Evolutionary conservation across 1,284 basidiomycete species (phyloP), one percentile per base, ranked within the genome.

Genomic region (Leccinum griseonigrum): DNA sequence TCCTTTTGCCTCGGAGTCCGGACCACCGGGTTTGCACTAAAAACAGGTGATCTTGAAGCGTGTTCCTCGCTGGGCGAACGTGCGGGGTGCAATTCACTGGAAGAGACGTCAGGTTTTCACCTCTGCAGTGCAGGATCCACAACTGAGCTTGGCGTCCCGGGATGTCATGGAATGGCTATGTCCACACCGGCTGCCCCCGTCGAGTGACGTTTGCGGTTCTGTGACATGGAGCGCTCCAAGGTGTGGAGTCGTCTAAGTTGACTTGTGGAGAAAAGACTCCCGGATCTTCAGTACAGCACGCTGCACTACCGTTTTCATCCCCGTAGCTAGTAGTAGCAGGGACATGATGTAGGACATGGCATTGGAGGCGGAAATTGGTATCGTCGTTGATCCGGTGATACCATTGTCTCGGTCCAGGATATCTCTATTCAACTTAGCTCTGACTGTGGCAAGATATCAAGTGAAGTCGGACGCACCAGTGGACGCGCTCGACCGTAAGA

Each of bases 291-390:
- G 74, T 63, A 64, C 78, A 72, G 32, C 75, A 77, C 4, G 77
- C 63, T 54, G 77, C 70, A 51, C 63, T 66, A 54, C 79, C 73
- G 28, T 68, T 60, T 22, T 55, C 62, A 58, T 77, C 75, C 22
- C 77, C 79, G 79, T 60, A 75, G 73, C 62, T 80, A 77, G 59
- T 75, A 52, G 66, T n/a, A n/a, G n/a, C 50, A 9, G 6, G 36
- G 84, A 75, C 10, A 77, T 79, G n/a, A 80, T 74, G 34, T 81
- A 77, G 7, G 80, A 78, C 10, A 67, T 22, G 22, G 22, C 63
- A 40, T 65, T 73, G 9, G 76, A 40, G 72, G 61, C 76, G 77
- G 70, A 78, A 78, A 50, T 71, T 58, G 16, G 69, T 62, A 26
- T 71, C 69, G 0, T 67, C 67, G 65, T 75, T 66, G 70, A 73